Base-by-base conservation (phyloP, 2,329 filamentous ascomycete genomes). In the Trichoderma arundinaceum region DNA sequence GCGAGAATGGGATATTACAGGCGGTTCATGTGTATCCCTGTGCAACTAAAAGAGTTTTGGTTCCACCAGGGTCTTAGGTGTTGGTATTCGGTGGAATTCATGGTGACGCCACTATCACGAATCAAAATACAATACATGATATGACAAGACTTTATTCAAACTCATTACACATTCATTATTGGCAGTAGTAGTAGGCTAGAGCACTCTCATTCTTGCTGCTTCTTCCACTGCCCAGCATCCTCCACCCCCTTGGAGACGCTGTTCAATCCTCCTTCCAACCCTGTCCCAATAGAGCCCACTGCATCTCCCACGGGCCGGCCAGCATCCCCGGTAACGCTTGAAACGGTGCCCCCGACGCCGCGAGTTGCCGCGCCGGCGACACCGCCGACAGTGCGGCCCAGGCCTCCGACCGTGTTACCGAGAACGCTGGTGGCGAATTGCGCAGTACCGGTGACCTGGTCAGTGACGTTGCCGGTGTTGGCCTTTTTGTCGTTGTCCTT, bases 161-260 rank as follows among this genome's bases (percentile, higher is more conserved):
- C 10, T 43, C 46, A 39, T 39, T 51, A 17, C 7, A 39, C 17
- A 44, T 52, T 52, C 38, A 52, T 52, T 44, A 52, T 39, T 22
- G 12, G 19, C 12, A 9, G 9, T 33, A 57, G 7, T 17, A 12
- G 41, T 32, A 22, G 39, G 22, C 9, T 44, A 17, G 13, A 7
- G 56, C 41, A 41, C 28, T 15, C 3, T 44, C 33, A n/a, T 7
- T 3, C n/a, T 70, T 69, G 73, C 68, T 73, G 68, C 66, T 76
- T 79, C 77, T 83, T 84, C 84, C 84, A 86, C 72, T 87, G 75
- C 3, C 86, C 86, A 10, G 85, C 85, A 71, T 86, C 78, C 75
- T 88, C 85, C 7, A 84, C 81, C 0, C 85, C 84, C 75, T 84
- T 81, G 13, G 82, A 81, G 2, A 87, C 78, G 53, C 75, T 77